phyloP scores from a whole-genome alignment of 148 eudicot species.

The Rhododendron vialii region DNA sequence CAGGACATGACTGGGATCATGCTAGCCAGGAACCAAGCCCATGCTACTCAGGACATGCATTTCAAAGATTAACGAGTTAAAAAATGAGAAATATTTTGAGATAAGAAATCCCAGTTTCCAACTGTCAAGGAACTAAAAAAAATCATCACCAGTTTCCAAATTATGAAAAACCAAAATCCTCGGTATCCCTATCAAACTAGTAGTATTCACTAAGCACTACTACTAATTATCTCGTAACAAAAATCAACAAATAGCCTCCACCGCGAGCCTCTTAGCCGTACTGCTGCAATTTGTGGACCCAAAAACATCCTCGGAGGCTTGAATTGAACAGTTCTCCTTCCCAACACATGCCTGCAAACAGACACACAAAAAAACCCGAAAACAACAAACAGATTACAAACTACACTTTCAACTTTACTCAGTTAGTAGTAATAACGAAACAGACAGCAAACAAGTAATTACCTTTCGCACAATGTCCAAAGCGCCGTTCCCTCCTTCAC shows the following conservation, averaged over 20 bases:
- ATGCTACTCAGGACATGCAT: too few relatives aligned
- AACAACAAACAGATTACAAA: not conserved
- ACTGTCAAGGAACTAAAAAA: not conserved
- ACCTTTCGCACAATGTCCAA: constrained; percentile 29
- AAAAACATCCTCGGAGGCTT: constrained; percentile 30
- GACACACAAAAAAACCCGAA: too few relatives aligned
- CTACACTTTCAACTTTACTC: too few relatives aligned
- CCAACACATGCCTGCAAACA: constrained; percentile 38
- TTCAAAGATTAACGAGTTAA: not conserved
- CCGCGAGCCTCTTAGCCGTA: constrained; percentile 31
- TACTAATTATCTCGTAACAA: not conserved
- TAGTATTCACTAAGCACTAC: not conserved
- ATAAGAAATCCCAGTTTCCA: not conserved
- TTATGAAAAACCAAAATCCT: not conserved
- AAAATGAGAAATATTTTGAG: too few relatives aligned
- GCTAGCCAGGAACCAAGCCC: not conserved
- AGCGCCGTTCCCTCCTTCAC: constrained; percentile 29
- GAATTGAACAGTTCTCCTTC: constrained; percentile 33
- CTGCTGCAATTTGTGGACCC: constrained; percentile 26
- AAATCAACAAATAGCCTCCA: constrained; percentile 37
- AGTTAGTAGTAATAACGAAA: too few relatives aligned
- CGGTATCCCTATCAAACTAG: not conserved
- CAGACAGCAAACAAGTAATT: not conserved
- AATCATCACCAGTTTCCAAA: not conserved
- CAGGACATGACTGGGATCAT: not conserved